Conservation (phyloP, 495 filamentous ascomycete species). For the Astrothelium macrocarpum region DNA sequence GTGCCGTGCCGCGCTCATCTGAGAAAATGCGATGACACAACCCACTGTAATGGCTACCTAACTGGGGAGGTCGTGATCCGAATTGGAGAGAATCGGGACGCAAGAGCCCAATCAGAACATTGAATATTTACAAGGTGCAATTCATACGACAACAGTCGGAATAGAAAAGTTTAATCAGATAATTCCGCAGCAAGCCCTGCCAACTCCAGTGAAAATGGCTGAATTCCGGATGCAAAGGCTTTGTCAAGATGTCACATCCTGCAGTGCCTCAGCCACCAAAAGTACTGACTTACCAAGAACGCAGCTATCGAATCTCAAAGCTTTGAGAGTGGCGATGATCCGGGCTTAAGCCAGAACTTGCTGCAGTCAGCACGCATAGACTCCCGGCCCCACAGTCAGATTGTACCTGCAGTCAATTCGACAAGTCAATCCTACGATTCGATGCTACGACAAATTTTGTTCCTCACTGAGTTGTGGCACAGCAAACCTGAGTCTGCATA, state of each 20-base stretch:
- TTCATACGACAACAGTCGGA: background rate
- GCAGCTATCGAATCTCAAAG: background rate
- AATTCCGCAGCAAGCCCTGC: background rate
- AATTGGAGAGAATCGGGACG: background rate
- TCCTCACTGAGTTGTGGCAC: background rate
- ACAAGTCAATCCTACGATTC: background rate
- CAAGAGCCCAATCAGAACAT: background rate
- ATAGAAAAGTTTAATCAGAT: background rate
- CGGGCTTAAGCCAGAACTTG: background rate
- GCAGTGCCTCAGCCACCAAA: background rate
- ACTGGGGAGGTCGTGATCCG: background rate
- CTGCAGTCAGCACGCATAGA: background rate
- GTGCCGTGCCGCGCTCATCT: background rate
- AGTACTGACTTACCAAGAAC: background rate
- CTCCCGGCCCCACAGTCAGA: background rate
- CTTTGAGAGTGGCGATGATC: background rate
- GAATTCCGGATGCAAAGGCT: background rate
- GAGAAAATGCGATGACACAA: background rate
- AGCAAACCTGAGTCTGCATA: background rate
- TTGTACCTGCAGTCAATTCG: background rate
- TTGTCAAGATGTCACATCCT: background rate
- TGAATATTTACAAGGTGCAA: background rate
- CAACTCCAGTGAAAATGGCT: background rate
- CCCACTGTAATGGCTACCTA: background rate
- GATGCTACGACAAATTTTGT: background rate